Evolutionary conservation across 208 protist genomes (phyloP).

Genomic region (Leishmania arabica): DNA sequence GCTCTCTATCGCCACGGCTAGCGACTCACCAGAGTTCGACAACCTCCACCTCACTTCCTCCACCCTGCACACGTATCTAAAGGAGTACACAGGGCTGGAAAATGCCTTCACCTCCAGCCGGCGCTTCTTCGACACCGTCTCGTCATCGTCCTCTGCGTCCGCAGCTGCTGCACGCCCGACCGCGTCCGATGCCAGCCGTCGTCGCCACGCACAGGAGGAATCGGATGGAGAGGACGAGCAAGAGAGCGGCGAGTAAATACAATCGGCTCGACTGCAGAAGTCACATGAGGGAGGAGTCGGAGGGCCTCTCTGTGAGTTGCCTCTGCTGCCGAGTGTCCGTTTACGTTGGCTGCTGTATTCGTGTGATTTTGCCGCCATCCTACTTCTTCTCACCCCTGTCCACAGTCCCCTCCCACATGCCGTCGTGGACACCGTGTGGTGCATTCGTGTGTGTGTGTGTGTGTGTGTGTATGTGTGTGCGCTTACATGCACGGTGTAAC

Average conservation of each 20-base stretch:
- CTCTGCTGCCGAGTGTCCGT: not conserved
- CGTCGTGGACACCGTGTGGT: not conserved
- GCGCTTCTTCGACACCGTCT: conserved; percentile 50
- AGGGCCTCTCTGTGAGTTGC: not conserved
- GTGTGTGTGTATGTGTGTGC: not conserved
- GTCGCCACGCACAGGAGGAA: not conserved
- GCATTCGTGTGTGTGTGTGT: not conserved
- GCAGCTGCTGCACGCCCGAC: not conserved
- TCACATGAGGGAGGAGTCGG: not conserved
- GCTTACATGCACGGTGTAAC: not conserved
- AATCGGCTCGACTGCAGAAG: not conserved
- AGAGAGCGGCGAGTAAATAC: not conserved
- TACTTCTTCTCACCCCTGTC: not conserved
- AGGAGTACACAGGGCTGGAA: conserved; percentile 64
- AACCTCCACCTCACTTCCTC: conserved; percentile 71
- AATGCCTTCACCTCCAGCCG: conserved; percentile 72
- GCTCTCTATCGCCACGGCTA: conserved; percentile 12
- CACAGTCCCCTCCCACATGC: not conserved
- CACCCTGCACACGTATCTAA: conserved; percentile 53
- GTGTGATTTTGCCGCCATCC: not conserved
- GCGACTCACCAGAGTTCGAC: conserved; percentile 39
- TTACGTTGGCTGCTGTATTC: not conserved
- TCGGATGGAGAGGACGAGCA: not conserved
- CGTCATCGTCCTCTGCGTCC: not conserved
- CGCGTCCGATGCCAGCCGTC: not conserved